phyloP scores from a whole-genome alignment of 441 rosid species.

The Manihot esculenta region DNA sequence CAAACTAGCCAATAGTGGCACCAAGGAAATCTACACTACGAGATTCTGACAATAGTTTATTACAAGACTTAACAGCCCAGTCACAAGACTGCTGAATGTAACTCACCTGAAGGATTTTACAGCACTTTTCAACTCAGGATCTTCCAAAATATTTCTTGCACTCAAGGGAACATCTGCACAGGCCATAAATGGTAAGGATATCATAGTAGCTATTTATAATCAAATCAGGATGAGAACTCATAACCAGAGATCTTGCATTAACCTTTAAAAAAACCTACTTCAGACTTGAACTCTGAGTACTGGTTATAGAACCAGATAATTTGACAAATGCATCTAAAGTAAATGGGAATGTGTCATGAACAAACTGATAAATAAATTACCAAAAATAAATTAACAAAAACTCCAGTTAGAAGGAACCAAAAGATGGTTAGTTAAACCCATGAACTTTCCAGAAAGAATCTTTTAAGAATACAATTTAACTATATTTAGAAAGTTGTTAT shows the following conservation, averaged over 20 bases:
- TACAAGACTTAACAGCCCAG: no score
- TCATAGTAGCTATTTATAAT: not conserved
- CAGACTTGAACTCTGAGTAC: not conserved
- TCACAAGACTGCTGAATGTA: no score
- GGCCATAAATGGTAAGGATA: conserved; percentile 15
- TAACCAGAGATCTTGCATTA: not conserved
- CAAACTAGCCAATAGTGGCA: no score
- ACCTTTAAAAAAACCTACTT: not conserved
- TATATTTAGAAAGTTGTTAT: not conserved
- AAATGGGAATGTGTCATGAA: not conserved
- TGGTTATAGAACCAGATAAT: not conserved
- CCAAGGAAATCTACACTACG: no score
- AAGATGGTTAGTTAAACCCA: not conserved
- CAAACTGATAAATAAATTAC: conserved; percentile 2
- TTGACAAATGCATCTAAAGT: not conserved
- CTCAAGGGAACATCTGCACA: conserved; percentile 69
- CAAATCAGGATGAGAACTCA: not conserved
- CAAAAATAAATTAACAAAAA: no score
- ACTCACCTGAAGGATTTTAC: conserved; percentile 81
- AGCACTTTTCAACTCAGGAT: conserved; percentile 78
- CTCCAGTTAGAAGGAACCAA: not conserved
- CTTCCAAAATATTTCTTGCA: conserved; percentile 88
- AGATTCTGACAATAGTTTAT: no score
- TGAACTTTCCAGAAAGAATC: no score
- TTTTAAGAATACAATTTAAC: no score